Evolutionary conservation across 306 rosid genomes (phyloP), one percentile per base, ranked within the genome.

Genomic region (Dicorynia guianensis): DNA sequence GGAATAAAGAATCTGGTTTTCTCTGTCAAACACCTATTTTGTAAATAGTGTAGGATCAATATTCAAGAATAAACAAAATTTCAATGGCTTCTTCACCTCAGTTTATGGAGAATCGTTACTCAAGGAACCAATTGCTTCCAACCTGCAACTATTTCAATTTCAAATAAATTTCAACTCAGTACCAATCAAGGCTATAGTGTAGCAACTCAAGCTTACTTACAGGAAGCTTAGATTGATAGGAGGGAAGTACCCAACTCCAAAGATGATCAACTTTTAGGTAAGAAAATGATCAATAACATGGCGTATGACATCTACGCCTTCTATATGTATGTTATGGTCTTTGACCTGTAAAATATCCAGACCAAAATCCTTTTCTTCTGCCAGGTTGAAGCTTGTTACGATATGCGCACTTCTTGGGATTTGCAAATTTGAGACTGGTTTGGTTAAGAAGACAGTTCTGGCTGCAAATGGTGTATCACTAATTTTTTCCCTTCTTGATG

Each of bases 241-340:
- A 3, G 33, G 49, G 64, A 68, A 53, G 42, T 20, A 38, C n/a
- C 11, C 48, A 53, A 50, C 38, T 79, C 25, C 5, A 30, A 18
- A 11, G 42, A 48, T 35, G 14, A 7, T 15, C 49, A 20, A 56
- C 75, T 56, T 70, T 81, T 90, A 92, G 8, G 70, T 78, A 25
- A 82, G 84, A 83, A 95, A 92, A 89, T 86, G 91, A 78, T 95
- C 97, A 9, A 95, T 90, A 85, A 95, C 92, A 83, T 95, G 97
- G 43, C 84, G 83, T 20, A 95, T 86, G 72, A 95, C 97, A 83
- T 95, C 99, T 33, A 89, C 99, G 13, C 99, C 99, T 87, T 95
- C 99, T 73, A 79, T 84, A 72, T 92, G 97, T 46, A 73, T 77
- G 43, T 67, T 72, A 78, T 79, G 78, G 79, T 95, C 86, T 86